phyloP scores from a whole-genome alignment of 352 stramenopile species.

The Blastocystis sp. region DNA sequence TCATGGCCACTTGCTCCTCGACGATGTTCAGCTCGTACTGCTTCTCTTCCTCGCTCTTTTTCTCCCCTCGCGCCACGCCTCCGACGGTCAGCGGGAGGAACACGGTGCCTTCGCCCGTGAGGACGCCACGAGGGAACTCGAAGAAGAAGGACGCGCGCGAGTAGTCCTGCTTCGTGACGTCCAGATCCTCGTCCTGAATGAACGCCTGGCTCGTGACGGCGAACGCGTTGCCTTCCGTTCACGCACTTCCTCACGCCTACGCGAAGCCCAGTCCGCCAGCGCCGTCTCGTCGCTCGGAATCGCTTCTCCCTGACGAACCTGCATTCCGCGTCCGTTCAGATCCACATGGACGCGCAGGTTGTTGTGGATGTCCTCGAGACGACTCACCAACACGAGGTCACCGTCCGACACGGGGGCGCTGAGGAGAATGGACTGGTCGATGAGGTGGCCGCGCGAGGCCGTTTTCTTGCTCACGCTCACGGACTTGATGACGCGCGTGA shows the following conservation, averaged over 20 bases:
- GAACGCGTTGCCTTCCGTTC: no score
- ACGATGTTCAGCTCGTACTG: background rate
- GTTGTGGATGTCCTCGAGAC: slow-evolving; percentile 12
- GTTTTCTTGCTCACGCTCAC: background rate
- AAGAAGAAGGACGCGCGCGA: slow-evolving; percentile 8
- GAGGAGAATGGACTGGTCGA: background rate
- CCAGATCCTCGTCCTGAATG: slow-evolving; percentile 48
- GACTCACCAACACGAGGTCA: background rate
- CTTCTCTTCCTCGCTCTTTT: background rate
- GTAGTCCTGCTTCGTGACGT: background rate
- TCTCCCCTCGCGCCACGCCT: background rate
- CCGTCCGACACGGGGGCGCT: background rate
- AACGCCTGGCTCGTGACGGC: background rate
- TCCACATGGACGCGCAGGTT: background rate
- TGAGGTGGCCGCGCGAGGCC: background rate
- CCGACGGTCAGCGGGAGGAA: slow-evolving; percentile 5
- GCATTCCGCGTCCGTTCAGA: background rate
- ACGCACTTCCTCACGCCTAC: no score
- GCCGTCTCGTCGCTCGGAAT: background rate
- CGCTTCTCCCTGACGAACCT: background rate
- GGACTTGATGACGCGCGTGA: slow-evolving; percentile 8
- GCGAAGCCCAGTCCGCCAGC: background rate
- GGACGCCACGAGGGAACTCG: background rate
- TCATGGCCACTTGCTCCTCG: background rate
- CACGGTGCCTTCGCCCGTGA: background rate